phyloP scores from a whole-genome alignment of 257 asterid species.

The Plantago elongata region DNA sequence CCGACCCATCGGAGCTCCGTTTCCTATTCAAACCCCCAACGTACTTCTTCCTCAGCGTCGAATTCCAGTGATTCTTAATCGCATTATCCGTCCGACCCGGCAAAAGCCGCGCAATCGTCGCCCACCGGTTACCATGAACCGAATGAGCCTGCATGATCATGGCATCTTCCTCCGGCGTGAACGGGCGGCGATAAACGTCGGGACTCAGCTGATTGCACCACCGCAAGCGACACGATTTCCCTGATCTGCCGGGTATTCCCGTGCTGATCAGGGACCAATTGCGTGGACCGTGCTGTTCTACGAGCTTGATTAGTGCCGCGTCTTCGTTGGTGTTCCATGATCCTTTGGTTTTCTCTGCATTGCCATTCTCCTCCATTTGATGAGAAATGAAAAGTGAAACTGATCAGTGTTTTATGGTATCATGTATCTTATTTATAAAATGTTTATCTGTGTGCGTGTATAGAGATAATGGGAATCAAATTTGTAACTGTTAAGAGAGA shows the following conservation, averaged over 20 bases:
- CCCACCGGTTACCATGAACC: conserved; percentile 56
- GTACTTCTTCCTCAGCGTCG: conserved; percentile 29
- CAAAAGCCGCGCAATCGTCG: conserved; percentile 49
- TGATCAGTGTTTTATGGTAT: too few relatives aligned
- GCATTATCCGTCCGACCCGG: conserved; percentile 71
- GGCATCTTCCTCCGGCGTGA: conserved; percentile 50
- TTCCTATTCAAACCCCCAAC: conserved; percentile 17
- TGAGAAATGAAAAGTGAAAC: too few relatives aligned
- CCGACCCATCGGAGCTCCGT: conserved; percentile 25
- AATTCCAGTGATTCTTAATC: conserved; percentile 61
- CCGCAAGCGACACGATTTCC: conserved; percentile 66
- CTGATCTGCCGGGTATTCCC: conserved; percentile 58
- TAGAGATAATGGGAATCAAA: conserved; percentile 6
- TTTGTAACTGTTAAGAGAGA: conserved; percentile 35
- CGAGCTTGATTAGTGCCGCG: conserved; percentile 35
- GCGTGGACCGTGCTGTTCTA: conserved; percentile 58
- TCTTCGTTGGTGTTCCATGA: conserved; percentile 68
- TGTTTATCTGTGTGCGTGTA: not conserved
- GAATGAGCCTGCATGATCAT: conserved; percentile 44
- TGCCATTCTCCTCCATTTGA: conserved; percentile 1
- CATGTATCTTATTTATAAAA: not conserved
- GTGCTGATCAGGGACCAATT: conserved; percentile 61
- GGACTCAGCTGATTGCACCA: conserved; percentile 89
- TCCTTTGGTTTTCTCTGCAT: conserved; percentile 34
- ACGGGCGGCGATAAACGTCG: conserved; percentile 55